phyloP scores from a whole-genome alignment of 2,329 filamentous ascomycete species.

The Dactylellina parvicollis region DNA sequence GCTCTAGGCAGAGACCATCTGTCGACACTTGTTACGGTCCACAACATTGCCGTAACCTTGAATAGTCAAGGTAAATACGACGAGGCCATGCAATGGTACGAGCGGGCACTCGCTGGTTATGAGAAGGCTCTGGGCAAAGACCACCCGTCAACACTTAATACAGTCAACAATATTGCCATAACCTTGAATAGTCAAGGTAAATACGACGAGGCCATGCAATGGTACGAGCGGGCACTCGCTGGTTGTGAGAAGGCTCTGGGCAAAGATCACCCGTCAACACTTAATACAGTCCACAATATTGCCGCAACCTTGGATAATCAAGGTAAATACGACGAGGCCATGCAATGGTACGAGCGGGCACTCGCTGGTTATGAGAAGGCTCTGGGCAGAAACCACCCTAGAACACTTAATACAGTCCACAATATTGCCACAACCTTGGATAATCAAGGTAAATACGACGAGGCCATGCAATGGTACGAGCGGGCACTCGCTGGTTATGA shows the following conservation, averaged over 20 bases:
- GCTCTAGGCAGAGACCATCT: constrained; percentile 36
- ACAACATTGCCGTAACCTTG: constrained; percentile 25
- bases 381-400: not conserved
- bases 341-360: constrained; percentile 17
- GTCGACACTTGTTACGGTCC: constrained; percentile 26
- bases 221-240: constrained; percentile 6
- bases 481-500: no score
- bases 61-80: constrained; percentile 11
- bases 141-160: constrained; percentile 36
- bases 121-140: constrained; percentile 4
- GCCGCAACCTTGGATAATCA: not conserved
- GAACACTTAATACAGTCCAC: not conserved
- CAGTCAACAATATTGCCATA: constrained; percentile 26
- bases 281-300: no score
- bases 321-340: not conserved
- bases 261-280: no score
- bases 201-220: constrained; percentile 32
- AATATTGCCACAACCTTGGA: constrained; percentile 28
- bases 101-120: not conserved
- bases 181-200: constrained; percentile 25
- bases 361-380: constrained; percentile 20
- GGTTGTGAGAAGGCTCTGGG: no score
- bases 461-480: constrained; percentile 6
- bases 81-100: constrained; percentile 14
- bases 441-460: constrained; percentile 31